phyloP scores from a whole-genome alignment of 73 alveolate genomes.

The Uronychia binucleata region DNA sequence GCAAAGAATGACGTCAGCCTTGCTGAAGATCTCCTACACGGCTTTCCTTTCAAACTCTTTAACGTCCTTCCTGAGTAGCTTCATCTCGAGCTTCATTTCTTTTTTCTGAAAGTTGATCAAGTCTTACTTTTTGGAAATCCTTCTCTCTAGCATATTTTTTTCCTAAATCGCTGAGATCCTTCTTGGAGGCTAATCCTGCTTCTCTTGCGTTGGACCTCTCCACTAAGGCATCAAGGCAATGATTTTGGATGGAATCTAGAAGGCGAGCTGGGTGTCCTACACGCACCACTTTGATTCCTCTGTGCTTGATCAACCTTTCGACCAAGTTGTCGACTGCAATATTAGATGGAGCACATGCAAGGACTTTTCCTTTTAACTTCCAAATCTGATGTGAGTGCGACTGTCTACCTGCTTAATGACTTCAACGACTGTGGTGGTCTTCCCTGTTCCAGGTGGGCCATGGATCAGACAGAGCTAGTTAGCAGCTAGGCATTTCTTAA shows the following conservation, averaged over 20 bases:
- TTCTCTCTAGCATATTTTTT: conserved; percentile 32
- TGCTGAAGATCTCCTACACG: conserved; percentile 59
- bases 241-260: conserved; percentile 78
- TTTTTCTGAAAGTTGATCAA: conserved; percentile 71
- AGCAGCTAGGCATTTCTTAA: conserved; percentile 67
- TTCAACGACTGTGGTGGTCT: conserved; percentile 97
- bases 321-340: conserved; percentile 98
- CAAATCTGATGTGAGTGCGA: neutral
- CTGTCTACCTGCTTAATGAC: conserved; percentile 86
- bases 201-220: conserved; percentile 71
- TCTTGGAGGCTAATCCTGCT: conserved; percentile 53
- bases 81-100: conserved; percentile 63
- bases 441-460: conserved; percentile 99
- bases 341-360: conserved; percentile 97
- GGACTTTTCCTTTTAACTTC: conserved; percentile 73
- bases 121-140: too few species aligned
- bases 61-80: conserved; percentile 34
- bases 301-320: conserved; percentile 78
- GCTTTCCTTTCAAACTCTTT: conserved; percentile 60
- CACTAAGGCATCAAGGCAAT: conserved; percentile 86
- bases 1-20: conserved; percentile 74
- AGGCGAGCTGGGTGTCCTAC: conserved; percentile 99
- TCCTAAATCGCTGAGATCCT: conserved; percentile 18
- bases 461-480: conserved; percentile 90
- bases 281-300: conserved; percentile 76